Percentiles rank a stretch among this genome's conserved stretches.
Evolutionary conservation across 441 rosid genomes (phyloP).

Genomic region (Erodium moschatum): DNA sequence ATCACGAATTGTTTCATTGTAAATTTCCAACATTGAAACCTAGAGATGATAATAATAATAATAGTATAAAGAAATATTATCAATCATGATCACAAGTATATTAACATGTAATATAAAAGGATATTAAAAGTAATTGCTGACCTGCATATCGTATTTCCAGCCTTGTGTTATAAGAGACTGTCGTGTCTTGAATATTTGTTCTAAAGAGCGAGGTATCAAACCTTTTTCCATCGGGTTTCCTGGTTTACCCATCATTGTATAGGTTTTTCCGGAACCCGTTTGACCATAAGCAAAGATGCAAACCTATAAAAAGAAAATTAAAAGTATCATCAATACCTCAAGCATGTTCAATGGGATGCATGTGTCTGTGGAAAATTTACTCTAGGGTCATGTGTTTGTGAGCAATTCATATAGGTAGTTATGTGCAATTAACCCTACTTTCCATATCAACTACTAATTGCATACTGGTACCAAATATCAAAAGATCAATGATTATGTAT

Average conservation of each 20-base stretch:
- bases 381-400: no score
- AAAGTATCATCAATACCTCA: background rate
- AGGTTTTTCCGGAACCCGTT: conserved; percentile 26
- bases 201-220: conserved; percentile 23
- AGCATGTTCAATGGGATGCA: background rate
- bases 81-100: background rate
- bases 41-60: background rate
- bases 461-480: background rate
- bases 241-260: conserved; percentile 27
- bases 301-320: conserved; percentile 15
- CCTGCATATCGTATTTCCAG: conserved; percentile 28
- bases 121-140: background rate
- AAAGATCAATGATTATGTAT: background rate
- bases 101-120: background rate
- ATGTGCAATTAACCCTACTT: no score
- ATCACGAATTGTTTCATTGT: conserved; percentile 18
- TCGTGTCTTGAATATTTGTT: conserved; percentile 25
- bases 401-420: no score
- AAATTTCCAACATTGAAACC: conserved; percentile 28
- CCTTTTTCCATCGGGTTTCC: conserved; percentile 21
- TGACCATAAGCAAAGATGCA: conserved; percentile 28
- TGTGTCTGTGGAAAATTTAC: no score
- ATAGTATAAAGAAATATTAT: background rate
- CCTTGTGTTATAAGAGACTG: conserved; percentile 22
- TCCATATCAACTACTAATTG: background rate